These are phyloP conservation scores for Zygosaccharomyces rouxii DNA, from an alignment of 805 yeast genomes.

Conservation along the genomic window DNA sequence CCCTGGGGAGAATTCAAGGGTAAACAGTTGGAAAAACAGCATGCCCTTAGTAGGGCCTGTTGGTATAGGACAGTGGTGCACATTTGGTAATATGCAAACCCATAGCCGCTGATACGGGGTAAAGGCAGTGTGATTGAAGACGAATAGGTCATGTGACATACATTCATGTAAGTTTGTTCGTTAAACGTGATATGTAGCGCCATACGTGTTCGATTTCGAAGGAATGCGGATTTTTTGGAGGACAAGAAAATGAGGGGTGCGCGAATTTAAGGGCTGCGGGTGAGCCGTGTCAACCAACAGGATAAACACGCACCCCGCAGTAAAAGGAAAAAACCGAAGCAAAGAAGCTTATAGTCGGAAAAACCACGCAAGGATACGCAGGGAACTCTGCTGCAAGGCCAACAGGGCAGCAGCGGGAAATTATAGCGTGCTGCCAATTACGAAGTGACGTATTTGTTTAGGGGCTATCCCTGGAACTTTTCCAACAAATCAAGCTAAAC, in stretches of 20 bases:
- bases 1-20: too few species aligned
- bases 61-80: too few species aligned
- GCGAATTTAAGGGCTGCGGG: conserved; percentile 1
- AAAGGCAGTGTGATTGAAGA: too few species aligned
- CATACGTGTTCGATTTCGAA: background rate
- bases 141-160: too few species aligned
- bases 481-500: too few species aligned
- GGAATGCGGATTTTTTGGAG: background rate
- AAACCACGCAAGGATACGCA: conserved; percentile 6
- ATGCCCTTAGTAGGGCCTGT: too few species aligned
- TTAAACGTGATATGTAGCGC: background rate
- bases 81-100: too few species aligned
- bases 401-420: background rate
- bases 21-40: too few species aligned
- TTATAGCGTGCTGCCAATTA: background rate
- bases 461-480: too few species aligned
- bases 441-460: background rate
- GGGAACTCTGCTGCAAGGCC: background rate
- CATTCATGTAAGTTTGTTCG: too few species aligned
- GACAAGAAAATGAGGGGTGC: background rate
- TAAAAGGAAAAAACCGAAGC: background rate
- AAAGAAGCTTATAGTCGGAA: background rate
- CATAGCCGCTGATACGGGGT: too few species aligned
- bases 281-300: background rate
- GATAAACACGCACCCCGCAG: background rate